phyloP scores from a whole-genome alignment of 352 stramenopile genomes.

The Halophytophthora batemanensis region DNA sequence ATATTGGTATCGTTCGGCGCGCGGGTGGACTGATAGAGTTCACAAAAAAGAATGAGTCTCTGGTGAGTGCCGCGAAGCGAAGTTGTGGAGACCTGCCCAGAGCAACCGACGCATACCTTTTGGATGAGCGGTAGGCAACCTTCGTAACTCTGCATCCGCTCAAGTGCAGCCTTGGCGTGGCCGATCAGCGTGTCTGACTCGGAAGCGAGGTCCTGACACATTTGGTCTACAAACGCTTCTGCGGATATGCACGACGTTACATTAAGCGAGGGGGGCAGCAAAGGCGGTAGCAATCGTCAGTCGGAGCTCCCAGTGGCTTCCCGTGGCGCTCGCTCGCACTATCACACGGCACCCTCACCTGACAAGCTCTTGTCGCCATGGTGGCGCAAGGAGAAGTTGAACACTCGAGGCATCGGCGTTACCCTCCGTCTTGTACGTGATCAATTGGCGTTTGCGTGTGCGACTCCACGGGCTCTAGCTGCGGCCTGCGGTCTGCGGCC shows the following conservation, averaged over 20 bases:
- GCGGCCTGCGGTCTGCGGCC: too few species aligned
- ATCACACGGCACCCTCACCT: slow-evolving; percentile 15
- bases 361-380: slow-evolving; percentile 37
- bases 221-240: slow-evolving; percentile 37
- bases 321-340: neutral
- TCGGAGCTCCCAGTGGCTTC: too few species aligned
- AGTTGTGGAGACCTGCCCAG: too few species aligned
- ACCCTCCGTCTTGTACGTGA: neutral
- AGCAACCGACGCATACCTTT: slow-evolving; percentile 11
- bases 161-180: slow-evolving; percentile 28
- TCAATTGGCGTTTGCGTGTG: slow-evolving; percentile 1
- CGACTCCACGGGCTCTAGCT: neutral
- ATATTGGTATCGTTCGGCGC: slow-evolving; percentile 31
- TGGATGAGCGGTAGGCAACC: slow-evolving; percentile 50
- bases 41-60: neutral
- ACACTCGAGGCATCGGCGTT: slow-evolving; percentile 20
- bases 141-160: slow-evolving; percentile 37
- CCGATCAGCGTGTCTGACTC: slow-evolving; percentile 37
- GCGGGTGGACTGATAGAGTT: slow-evolving; percentile 26
- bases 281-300: neutral
- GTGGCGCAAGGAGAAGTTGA: slow-evolving; percentile 31
- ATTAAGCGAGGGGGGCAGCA: neutral
- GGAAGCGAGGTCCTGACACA: slow-evolving; percentile 38
- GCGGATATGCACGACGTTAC: neutral
- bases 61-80: neutral